Conservation (phyloP, 495 filamentous ascomycete genomes). For the Podospora pseudoanserina region DNA sequence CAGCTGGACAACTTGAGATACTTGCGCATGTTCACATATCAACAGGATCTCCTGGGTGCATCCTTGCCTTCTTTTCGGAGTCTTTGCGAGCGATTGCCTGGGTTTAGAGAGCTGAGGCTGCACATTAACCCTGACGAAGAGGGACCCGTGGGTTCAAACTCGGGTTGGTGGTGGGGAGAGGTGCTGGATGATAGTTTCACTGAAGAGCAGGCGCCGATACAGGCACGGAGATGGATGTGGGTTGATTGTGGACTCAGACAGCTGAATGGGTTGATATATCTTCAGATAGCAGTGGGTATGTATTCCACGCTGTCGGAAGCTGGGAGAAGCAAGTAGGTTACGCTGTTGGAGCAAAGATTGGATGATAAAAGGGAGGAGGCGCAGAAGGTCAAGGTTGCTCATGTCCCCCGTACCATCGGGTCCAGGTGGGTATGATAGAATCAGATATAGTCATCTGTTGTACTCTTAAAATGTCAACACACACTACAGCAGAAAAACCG, state of each 20-base stretch:
- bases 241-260: constrained; percentile 11
- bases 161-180: neutral
- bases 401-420: constrained; percentile 1
- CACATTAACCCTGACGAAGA: neutral
- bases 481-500: neutral
- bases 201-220: constrained; percentile 1
- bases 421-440: neutral
- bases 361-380: constrained; percentile 2
- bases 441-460: no score
- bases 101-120: constrained; percentile 25
- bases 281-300: no score
- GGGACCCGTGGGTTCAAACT: no score
- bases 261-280: neutral
- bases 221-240: neutral
- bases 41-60: constrained; percentile 16
- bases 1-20: constrained; percentile 35
- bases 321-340: constrained; percentile 6
- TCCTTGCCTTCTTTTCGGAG: neutral
- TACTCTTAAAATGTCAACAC: no score
- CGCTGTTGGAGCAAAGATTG: constrained; percentile 22
- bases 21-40: constrained; percentile 29
- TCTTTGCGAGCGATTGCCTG: constrained; percentile 29
- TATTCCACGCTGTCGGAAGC: no score
- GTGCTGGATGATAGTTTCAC: neutral
- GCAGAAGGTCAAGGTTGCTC: constrained; percentile 9